Base-by-base conservation (phyloP, 2,329 filamentous ascomycete species). In the Tolypocladium guangdongense region DNA sequence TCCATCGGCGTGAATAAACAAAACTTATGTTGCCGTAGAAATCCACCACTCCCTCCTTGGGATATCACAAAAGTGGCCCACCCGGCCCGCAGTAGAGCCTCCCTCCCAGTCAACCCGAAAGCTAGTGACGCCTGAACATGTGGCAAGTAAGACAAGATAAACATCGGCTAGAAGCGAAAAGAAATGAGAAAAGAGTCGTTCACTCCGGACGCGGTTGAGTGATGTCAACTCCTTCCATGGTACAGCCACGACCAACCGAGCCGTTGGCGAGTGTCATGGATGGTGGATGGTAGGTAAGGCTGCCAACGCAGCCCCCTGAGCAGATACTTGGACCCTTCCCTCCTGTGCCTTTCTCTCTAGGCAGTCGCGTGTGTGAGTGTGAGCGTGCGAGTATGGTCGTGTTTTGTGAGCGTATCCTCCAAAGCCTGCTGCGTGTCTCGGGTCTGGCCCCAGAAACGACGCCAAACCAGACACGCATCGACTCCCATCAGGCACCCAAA, bases 11-110 rank as follows among this genome's bases (percentile, higher is more conserved):
- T 47, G 32, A 52, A 38, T 5, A 24, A 35, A 39, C 24, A 52
- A 39, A 35, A 47, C 22, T 41, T 41, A 36, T 52, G 20, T 46
- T 50, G 37, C 46, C 47, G 30, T 53, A 27, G 36, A 49, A 48
- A 18, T 20, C 43, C 43, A 20, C 43, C 51, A 24, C 51, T 48
- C 43, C 43, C 33, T 51, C 39, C 39, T 18, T 39, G 6, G 50
- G 51, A 52, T 55, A 52, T 53, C 54, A 55, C 38, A 50, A 49
- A 45, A 49, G n/a, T 32, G 52, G 38, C 52, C 39, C 47, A 30
- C 22, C 47, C 39, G 43, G 50, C 50, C 50, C 38, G 48, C 18
- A 20, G 32, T 30, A 45, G 47, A 50, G 47, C 47, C 30, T 20
- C 46, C 36, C 33, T 20, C 32, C 36, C 41, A 30, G 16, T 30